Conservation (phyloP, 1,139 yeast genomes). For the Suzukiozyma palmioleophila region DNA sequence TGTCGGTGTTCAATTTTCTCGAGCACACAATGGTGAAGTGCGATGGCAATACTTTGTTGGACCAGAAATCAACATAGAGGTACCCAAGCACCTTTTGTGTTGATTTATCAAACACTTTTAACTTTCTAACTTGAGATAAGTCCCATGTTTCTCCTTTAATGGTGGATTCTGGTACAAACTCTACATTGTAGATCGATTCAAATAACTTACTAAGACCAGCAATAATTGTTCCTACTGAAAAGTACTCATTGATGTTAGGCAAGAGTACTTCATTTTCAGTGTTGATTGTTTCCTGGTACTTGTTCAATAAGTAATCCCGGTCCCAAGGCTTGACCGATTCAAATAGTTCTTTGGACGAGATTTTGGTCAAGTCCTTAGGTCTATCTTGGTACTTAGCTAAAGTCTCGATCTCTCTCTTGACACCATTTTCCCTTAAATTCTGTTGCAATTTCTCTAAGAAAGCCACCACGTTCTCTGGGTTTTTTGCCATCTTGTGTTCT, state of each 20-base stretch:
- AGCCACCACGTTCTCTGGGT: slow-evolving; percentile 68
- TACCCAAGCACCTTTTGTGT: slow-evolving; percentile 29
- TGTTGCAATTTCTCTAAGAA: slow-evolving; percentile 61
- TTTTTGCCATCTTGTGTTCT: slow-evolving; percentile 86
- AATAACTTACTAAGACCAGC: slow-evolving; percentile 77
- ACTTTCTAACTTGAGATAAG: slow-evolving; percentile 69
- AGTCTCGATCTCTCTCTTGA: slow-evolving; percentile 53
- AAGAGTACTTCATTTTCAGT: slow-evolving; percentile 14
- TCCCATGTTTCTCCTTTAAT: slow-evolving; percentile 85
- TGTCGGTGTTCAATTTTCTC: slow-evolving; percentile 40
- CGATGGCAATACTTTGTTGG: slow-evolving; percentile 62
- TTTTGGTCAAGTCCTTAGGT: slow-evolving; percentile 22
- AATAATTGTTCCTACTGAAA: slow-evolving; percentile 83
- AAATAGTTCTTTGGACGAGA: slow-evolving; percentile 27
- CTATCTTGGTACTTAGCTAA: slow-evolving; percentile 32
- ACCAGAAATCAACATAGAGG: slow-evolving; percentile 45
- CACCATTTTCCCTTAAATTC: slow-evolving; percentile 42
- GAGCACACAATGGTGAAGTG: slow-evolving; percentile 98
- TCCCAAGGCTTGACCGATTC: slow-evolving; percentile 81
- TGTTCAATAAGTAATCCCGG: slow-evolving; percentile 58
- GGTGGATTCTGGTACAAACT: slow-evolving; percentile 63
- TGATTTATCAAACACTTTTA: slow-evolving; percentile 53
- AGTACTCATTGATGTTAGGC: slow-evolving; percentile 53
- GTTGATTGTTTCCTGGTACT: slow-evolving; percentile 13
- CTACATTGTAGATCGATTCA: slow-evolving; percentile 67